Percentiles rank a stretch among this genome's conserved stretches.
phyloP scores from a whole-genome alignment of 2,329 filamentous ascomycete genomes.

The Colletotrichum sp. region DNA sequence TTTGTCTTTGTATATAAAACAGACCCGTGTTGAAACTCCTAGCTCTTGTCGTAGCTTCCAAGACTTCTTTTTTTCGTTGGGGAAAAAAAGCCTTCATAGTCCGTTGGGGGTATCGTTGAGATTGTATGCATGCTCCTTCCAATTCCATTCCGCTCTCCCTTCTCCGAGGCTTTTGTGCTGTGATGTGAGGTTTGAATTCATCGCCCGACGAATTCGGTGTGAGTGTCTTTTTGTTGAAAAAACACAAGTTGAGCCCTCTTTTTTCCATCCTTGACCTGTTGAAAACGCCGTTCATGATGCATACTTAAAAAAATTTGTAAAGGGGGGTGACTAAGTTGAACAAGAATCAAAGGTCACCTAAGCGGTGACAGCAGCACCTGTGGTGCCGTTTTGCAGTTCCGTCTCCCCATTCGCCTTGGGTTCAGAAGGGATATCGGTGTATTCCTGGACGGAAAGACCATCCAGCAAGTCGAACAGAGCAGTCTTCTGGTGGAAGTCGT shows the following conservation, averaged over 20 bases:
- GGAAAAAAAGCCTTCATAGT: slow-evolving; percentile 14
- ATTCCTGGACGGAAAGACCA: slow-evolving; percentile 68
- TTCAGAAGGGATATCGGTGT: slow-evolving; percentile 54
- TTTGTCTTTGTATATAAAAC: background rate
- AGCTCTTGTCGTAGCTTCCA: slow-evolving; percentile 9
- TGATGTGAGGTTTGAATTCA: background rate
- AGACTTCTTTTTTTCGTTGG: slow-evolving; percentile 7
- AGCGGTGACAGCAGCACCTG: slow-evolving; percentile 15
- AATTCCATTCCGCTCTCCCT: slow-evolving; percentile 17
- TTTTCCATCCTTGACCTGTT: slow-evolving; percentile 23
- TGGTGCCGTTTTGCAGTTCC: slow-evolving; percentile 20
- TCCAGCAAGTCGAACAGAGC: slow-evolving; percentile 88
- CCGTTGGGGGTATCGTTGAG: slow-evolving; percentile 46
- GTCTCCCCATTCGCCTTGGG: slow-evolving; percentile 27
- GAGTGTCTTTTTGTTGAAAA: slow-evolving; percentile 32
- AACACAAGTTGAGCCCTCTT: slow-evolving; percentile 21
- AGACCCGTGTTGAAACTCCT: slow-evolving; percentile 22
- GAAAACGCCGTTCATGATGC: slow-evolving; percentile 24
- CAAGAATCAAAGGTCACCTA: slow-evolving; percentile 24
- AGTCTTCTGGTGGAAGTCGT: slow-evolving; percentile 88
- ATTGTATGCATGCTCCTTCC: slow-evolving; percentile 34
- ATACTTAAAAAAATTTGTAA: slow-evolving; percentile 25
- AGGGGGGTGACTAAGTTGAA: slow-evolving; percentile 21
- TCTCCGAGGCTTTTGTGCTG: slow-evolving; percentile 27
- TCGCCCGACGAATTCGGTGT: background rate